phyloP scores from a whole-genome alignment of 1,284 basidiomycete species.

The Naganishia sp. region DNA sequence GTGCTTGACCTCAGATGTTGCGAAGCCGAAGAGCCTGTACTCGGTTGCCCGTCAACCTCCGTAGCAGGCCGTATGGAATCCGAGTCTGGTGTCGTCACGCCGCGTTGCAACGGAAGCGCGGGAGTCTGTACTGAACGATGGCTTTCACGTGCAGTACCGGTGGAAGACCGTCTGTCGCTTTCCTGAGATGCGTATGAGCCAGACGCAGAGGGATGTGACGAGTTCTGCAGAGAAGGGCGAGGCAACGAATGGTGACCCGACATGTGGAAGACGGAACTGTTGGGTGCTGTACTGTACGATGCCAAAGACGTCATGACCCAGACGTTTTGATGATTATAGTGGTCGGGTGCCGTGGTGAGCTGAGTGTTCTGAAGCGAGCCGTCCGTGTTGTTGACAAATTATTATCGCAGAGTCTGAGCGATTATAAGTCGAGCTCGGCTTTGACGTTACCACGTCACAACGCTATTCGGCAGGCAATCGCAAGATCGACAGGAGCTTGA shows the following conservation, averaged over 20 bases:
- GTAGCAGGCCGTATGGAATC: background rate
- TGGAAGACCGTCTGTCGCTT: background rate
- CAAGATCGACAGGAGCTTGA: background rate
- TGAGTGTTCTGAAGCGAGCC: background rate
- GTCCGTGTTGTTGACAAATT: background rate
- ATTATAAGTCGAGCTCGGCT: background rate
- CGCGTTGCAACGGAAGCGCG: background rate
- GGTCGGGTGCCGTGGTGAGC: slow-evolving; percentile 12
- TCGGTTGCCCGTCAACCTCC: background rate
- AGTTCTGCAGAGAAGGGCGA: slow-evolving; percentile 9
- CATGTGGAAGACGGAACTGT: slow-evolving; percentile 13
- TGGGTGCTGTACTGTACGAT: slow-evolving; percentile 24
- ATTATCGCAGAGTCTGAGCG: background rate
- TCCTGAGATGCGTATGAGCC: background rate
- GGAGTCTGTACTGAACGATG: background rate
- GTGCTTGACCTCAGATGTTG: background rate
- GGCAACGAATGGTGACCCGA: slow-evolving; percentile 4
- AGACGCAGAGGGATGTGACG: background rate
- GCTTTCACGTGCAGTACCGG: background rate
- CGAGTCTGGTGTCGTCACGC: no score
- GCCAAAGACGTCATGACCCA: slow-evolving; percentile 45
- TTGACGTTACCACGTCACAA: no score
- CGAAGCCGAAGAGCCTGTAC: background rate
- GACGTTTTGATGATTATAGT: slow-evolving; percentile 33
- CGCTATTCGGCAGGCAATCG: no score